phyloP scores from a whole-genome alignment of 1,139 yeast species.

The Hemisphaericaspora subhashii region DNA sequence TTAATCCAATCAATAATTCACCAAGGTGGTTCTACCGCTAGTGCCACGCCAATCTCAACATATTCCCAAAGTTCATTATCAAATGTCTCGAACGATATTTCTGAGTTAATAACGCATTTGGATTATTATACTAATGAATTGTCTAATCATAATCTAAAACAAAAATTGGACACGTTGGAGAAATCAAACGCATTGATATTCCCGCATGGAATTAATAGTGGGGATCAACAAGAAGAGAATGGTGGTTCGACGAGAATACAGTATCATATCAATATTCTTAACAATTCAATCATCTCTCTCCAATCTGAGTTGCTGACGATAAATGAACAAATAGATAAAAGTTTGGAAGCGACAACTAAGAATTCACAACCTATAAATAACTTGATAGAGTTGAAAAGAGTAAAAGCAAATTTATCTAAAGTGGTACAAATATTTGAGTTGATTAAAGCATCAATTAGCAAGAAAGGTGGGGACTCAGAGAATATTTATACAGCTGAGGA shows the following conservation, averaged over 20 bases:
- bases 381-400: slow-evolving; percentile 42
- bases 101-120: slow-evolving; percentile 52
- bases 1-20: slow-evolving; percentile 29
- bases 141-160: slow-evolving; percentile 49
- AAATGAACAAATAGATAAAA: slow-evolving; percentile 24
- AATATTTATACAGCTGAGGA: slow-evolving; percentile 18
- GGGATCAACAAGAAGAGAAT: slow-evolving; percentile 10
- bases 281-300: slow-evolving; percentile 55
- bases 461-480: slow-evolving; percentile 14
- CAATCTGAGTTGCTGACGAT: slow-evolving; percentile 45
- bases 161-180: slow-evolving; percentile 38
- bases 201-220: slow-evolving; percentile 15
- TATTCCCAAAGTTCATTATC: slow-evolving; percentile 27
- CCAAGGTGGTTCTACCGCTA: slow-evolving; percentile 12
- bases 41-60: slow-evolving; percentile 15
- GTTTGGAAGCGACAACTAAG: slow-evolving; percentile 12
- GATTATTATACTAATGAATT: slow-evolving; percentile 63
- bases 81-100: slow-evolving; percentile 29
- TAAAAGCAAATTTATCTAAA: slow-evolving; percentile 43
- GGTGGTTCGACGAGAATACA: slow-evolving; percentile 49
- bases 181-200: slow-evolving; percentile 23
- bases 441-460: slow-evolving; percentile 24
- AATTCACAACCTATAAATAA: slow-evolving; percentile 32
- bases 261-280: slow-evolving; percentile 60
- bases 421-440: slow-evolving; percentile 49